Evolutionary conservation across 2,329 filamentous ascomycete genomes (phyloP), one percentile per base, ranked within the genome.

Genomic region (Alternaria panax): DNA sequence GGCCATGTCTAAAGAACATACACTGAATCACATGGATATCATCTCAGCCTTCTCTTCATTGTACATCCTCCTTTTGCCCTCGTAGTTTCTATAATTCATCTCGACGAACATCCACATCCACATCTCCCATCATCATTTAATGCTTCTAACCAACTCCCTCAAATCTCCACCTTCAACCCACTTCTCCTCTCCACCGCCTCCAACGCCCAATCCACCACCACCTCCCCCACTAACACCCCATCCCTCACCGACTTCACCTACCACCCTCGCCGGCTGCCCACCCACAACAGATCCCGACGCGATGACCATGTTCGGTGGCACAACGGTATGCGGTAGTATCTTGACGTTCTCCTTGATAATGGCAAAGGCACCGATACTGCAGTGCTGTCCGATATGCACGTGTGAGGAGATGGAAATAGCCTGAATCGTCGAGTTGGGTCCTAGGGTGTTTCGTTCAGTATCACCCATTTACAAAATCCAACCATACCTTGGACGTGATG

Each of bases 331-430:
- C 60, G 97, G 92, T 66, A 98, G 80, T 40, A 99, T 88, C 76
- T 90, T 90, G 47, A 96, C 92, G 73, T 92, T 96, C 77, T 98
- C 95, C 78, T 97, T 97, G 74, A 98, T 87, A 61, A 97, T 94
- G 50, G 90, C 91, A 78, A 97, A 93, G 67, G 93, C 90, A 57
- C 92, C 91, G 50, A 99, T 84, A 1, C 90, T 89, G 63, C 89
- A 92, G 51, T 88, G 87, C 55, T 85, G 85, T 22, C 93, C 93
- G 62, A 99, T 91, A 75, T 92, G 87, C 16, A 98, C 93, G 79
- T 97, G 92, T 68, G 86, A 92, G 2, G 92, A 91, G 54, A 99
- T 87, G 34, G 87, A 86, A 7, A 93, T 92, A 0, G 94, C 92
- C 75, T 95, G 92, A 36, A 99, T 86, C 38, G 94, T 87, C 36